phyloP scores from a whole-genome alignment of 164 flowering plant species.

The Stephania cephalantha region DNA sequence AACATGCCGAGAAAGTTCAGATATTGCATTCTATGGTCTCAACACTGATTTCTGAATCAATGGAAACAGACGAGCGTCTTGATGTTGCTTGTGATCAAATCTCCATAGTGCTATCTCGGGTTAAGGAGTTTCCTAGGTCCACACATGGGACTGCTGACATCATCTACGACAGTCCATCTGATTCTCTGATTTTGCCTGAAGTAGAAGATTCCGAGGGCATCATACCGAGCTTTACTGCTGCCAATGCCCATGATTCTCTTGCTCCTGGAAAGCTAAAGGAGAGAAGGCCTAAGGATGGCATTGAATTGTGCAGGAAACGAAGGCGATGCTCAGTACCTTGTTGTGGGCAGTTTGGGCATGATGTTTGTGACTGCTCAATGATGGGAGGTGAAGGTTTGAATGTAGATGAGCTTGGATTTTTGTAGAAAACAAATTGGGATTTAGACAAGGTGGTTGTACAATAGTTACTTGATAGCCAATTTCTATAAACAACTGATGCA shows the following conservation, averaged over 20 bases:
- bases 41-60: constrained; percentile 51
- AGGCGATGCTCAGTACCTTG: constrained; percentile 51
- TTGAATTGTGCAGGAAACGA: constrained; percentile 41
- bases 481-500: constrained; percentile 18
- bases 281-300: constrained; percentile 38
- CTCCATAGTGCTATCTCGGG: constrained; percentile 38
- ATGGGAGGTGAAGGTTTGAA: constrained; percentile 45
- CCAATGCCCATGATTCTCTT: constrained; percentile 36
- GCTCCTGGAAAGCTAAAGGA: constrained; percentile 49
- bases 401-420: constrained; percentile 50
- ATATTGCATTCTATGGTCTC: constrained; percentile 58
- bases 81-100: constrained; percentile 56
- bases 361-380: constrained; percentile 52
- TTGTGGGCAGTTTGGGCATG: constrained; percentile 67
- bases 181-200: constrained; percentile 51
- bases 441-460: constrained; percentile 1
- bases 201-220: constrained; percentile 64
- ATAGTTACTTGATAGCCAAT: constrained; percentile 10
- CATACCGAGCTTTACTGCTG: constrained; percentile 38
- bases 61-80: constrained; percentile 54
- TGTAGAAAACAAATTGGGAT: constrained; percentile 23
- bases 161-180: constrained; percentile 42
- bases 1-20: constrained; percentile 40
- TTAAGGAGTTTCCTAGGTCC: constrained; percentile 43
- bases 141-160: constrained; percentile 27